Evolutionary conservation across 2,329 filamentous ascomycete genomes (phyloP), one percentile per base, ranked within the genome.

Genomic region (Phyllosticta paracitricarpa): DNA sequence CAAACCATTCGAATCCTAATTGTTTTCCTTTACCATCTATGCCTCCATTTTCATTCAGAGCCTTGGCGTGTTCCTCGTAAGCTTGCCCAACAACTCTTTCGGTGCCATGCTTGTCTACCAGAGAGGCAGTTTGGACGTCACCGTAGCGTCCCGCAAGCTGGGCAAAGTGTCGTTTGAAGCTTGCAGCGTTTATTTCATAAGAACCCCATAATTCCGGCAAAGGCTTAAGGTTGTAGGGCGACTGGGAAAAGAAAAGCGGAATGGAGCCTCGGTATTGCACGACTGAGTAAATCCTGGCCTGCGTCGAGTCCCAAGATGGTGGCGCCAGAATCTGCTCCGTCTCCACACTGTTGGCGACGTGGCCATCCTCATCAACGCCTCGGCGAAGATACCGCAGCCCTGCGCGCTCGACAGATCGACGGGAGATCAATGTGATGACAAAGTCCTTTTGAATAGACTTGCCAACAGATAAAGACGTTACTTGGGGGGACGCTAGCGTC

Each of bases 201-300:
- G 91, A 95, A 66, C 96, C 91, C 71, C 91, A 89, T 40, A 95
- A 77, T 14, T 89, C 82, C 0, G 93, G 91, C 10, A 89, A 81
- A 0, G 94, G 94, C 70, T 96, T 97, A 66, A 97, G 84, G 9
- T 91, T 91, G 73, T 96, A 97, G 0, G 93, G 92, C 0, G 89
- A 91, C 69, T 99, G 94, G 0, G 92, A 95, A 71, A 97, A 99
- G 77, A 94, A 97, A 0, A 97, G 75, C 0, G 94, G 94, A 65
- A 97, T 96, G 24, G 92, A 97, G 6, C 92, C 93, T 65, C 94
- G 84, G 25, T 91, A 80, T 71, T 99, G 94, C 3, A 95, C 77
- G 67, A 96, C 95, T 0, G 91, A 96, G 72, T 90, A 89, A 2
- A 87, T 80, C 66, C 84, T 89, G 56, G 72, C 70, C 12, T 76